Percentiles rank a stretch among this genome's conserved stretches.
phyloP scores from a whole-genome alignment of 2,329 filamentous ascomycete genomes.

The Pseudopyrenochaeta lycopersici region DNA sequence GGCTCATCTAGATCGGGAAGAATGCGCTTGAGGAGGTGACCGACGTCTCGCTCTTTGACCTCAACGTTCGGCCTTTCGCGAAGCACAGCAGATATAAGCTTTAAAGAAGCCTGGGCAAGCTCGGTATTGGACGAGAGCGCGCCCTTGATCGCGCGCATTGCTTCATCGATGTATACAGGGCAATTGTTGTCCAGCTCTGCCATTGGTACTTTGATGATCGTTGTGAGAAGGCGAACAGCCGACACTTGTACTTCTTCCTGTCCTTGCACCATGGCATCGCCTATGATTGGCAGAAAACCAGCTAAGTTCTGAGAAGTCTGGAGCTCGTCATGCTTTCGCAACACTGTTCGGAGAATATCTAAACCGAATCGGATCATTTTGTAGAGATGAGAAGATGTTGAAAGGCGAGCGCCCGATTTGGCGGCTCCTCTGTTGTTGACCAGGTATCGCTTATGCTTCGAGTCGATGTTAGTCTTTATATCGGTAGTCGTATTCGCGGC shows the following conservation, averaged over 20 bases:
- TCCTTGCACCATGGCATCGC: conserved; percentile 82
- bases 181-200: conserved; percentile 73
- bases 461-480: conserved; percentile 37
- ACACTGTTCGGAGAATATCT: conserved; percentile 83
- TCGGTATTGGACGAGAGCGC: conserved; percentile 83
- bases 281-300: conserved; percentile 88
- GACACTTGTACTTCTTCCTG: conserved; percentile 95
- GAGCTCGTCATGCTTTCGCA: conserved; percentile 85
- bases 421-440: conserved; percentile 79
- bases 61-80: conserved; percentile 79
- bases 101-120: conserved; percentile 85
- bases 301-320: conserved; percentile 80
- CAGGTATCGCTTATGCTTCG: conserved; percentile 74
- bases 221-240: conserved; percentile 82
- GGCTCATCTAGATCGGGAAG: conserved; percentile 92
- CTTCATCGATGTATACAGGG: conserved; percentile 84
- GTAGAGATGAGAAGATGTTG: conserved; percentile 80
- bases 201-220: conserved; percentile 85
- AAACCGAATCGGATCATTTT: conserved; percentile 90
- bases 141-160: conserved; percentile 79
- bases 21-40: conserved; percentile 81
- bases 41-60: conserved; percentile 82
- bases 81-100: conserved; percentile 84
- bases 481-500: conserved; percentile 63
- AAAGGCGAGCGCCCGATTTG: conserved; percentile 74